Base-by-base conservation (phyloP, 768 basidiomycete genomes). In the Collybia sordida region DNA sequence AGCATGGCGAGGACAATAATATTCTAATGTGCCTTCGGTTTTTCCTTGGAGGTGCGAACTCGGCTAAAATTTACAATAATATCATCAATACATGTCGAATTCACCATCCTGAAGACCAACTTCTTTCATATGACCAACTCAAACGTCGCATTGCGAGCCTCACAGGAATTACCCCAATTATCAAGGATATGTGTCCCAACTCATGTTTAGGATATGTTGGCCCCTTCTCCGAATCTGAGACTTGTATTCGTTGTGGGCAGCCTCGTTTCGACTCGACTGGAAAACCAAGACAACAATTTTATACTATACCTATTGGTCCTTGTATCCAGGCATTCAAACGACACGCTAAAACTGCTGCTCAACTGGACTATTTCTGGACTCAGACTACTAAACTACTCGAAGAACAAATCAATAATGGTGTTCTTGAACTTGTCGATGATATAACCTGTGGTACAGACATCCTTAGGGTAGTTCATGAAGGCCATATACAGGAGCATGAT, bases 291-390 rank as follows among this genome's bases (percentile, higher is more conserved):
- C 51, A 46, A 18, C 22, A 57, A 9, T 59, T 63, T 39, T 39
- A 40, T 22, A 60, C 65, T 0, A 58, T 67, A 15, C 59, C 62
- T 0, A 40, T 65, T 38, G 59, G 61, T 1, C 58, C 60, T 2
- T 42, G 51, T 9, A 43, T 66, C 0, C 63, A 64, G 42, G 63
- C 63, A 15, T 49, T 63, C 15, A 62, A 53, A 43, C 47, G 58
- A 9, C 27, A 44, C 40, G 15, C 22, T 4, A 39, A 50, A 41
- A 53, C 43, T 31, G 53, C 53, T 18, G 22, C n/a, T 17, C 14
- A 47, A 17, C 50, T 54, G 49, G 45, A 43, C 14, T 50, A 54
- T 24, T 47, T 43, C 7, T 45, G 24, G 18, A 28, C 2, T 8
- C 24, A 28, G 17, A 34, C 49, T 3, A 11, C 27, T 38, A 27